Base-by-base conservation (phyloP, 306 rosid genomes). In the Trifolium dubium region DNA sequence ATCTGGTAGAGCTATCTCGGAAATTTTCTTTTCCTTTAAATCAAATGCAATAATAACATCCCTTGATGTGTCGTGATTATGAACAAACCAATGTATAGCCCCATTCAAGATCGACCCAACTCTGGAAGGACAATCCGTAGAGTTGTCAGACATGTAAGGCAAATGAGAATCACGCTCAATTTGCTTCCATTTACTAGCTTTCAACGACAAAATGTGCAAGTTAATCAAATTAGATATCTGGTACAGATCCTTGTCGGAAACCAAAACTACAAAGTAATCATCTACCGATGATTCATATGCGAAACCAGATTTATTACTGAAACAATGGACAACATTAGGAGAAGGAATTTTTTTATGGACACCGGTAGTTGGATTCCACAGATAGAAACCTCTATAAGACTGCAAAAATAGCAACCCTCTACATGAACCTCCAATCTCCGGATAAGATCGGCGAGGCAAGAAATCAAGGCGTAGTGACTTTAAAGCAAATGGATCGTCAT, bases 371-470 rank as follows among this genome's bases (percentile, higher is more conserved):
- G 17, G 14, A 37, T 15, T 37, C 68, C 29, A 62, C 49, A 67
- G 0, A 5, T 19, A 63, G 15, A 62, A 8, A 28, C 1, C 5
- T 4, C 0, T 0, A 10, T 49, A 0, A 35, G 2, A 17, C 0
- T 32, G 44, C 17, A 39, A 37, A 6, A 75, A 18, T 29, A 64
- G 4, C 2, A 66, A 40, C 10, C 73, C 79, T 43, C 79, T 29
- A 18, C 73, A 65, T 0, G 79, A 75, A 5, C 65, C 79, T 6
- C 13, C 1, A 62, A 62, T 34, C 10, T 3, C 6, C n/a, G 8
- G 23, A 5, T 3, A n/a, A n/a, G 8, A 2, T 5, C 19, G 0
- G 0, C 8, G 9, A n/a, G 54, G 55, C 55, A 2, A 15, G 6
- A 49, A n/a, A 5, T n/a, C 9, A n/a, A 5, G 55, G 55, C 0